A percentile compares a stretch with the other conserved stretches of the same genome.
These are phyloP conservation scores for Mycena amicta DNA, from an alignment of 768 basidiomycete genomes.

Conservation along the genomic window DNA sequence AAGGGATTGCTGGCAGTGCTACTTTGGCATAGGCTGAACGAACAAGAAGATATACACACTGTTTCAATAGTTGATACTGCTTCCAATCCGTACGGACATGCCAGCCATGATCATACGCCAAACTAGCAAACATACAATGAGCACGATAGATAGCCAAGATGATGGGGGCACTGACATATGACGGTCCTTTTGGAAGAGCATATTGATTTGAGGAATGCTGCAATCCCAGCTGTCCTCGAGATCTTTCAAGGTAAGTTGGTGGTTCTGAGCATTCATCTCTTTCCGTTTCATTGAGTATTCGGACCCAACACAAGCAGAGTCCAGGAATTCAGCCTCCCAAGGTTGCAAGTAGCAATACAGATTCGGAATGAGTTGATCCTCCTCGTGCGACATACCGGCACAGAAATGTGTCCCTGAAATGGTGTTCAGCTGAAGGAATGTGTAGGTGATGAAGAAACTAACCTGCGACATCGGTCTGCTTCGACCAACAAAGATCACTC, in stretches of 20 bases:
- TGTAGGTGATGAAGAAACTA: not conserved
- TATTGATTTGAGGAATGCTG: slow-evolving; percentile 98
- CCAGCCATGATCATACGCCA: slow-evolving; percentile 99
- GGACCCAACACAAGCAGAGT: slow-evolving; percentile 98
- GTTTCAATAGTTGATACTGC: slow-evolving; percentile 91
- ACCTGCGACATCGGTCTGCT: slow-evolving; percentile 96
- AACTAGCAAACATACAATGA: slow-evolving; percentile 36
- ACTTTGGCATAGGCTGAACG: slow-evolving; percentile 6
- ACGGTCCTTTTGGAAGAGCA: slow-evolving; percentile 97
- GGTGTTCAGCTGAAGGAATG: not conserved
- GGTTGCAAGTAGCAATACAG: slow-evolving; percentile 95
- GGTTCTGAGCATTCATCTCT: slow-evolving; percentile 98
- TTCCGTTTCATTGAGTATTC: slow-evolving; percentile 99
- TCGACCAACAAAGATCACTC: slow-evolving; percentile 96
- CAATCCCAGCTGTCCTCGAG: slow-evolving; percentile 98
- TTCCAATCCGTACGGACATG: slow-evolving; percentile 98
- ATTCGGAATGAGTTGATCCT: slow-evolving; percentile 95
- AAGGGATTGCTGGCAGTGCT: slow-evolving; percentile 76
- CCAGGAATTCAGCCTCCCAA: slow-evolving; percentile 97
- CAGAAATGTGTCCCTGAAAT: slow-evolving; percentile 92
- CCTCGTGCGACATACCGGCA: slow-evolving; percentile 96
- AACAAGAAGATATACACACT: slow-evolving; percentile 50
- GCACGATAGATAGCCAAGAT: not conserved
- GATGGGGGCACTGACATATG: slow-evolving; percentile 63
- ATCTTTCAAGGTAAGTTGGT: slow-evolving; percentile 94